Percentiles rank a stretch among this genome's conserved stretches.
Evolutionary conservation across 1,284 basidiomycete genomes (phyloP).

Genomic region (Ceratobasidium sp.): DNA sequence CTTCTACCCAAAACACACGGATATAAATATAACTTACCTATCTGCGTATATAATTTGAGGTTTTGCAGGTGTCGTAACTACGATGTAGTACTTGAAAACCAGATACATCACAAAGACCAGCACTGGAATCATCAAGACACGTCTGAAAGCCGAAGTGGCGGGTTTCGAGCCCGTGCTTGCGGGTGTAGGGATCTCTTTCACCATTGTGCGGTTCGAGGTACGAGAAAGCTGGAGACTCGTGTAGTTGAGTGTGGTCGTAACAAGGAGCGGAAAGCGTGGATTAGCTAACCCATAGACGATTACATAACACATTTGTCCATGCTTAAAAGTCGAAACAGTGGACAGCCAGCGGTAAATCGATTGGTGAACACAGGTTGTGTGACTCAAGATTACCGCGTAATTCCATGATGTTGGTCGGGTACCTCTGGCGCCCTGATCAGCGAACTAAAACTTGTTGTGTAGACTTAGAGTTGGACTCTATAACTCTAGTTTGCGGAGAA

Average conservation of each 20-base stretch:
- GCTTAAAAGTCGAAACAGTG: too few relatives aligned
- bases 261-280: not conserved
- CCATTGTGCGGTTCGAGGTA: not conserved
- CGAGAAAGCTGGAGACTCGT: not conserved
- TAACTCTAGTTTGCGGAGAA: too few relatives aligned
- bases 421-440: too few relatives aligned
- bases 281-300: not conserved
- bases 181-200: constrained; percentile 21
- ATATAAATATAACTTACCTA: constrained; percentile 50
- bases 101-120: constrained; percentile 56
- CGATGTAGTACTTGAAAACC: constrained; percentile 49
- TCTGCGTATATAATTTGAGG: constrained; percentile 57
- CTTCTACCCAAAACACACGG: not conserved
- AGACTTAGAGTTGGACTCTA: too few relatives aligned
- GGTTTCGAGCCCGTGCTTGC: constrained; percentile 40
- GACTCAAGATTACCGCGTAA: too few relatives aligned
- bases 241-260: not conserved
- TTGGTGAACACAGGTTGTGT: not conserved
- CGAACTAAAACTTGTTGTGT: too few relatives aligned
- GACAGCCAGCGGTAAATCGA: too few relatives aligned
- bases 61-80: constrained; percentile 45
- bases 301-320: constrained; percentile 14
- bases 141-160: constrained; percentile 56
- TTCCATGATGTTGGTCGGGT: too few relatives aligned
- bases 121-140: constrained; percentile 55